Base-by-base conservation (phyloP, 1,284 basidiomycete genomes). In the Ustilago bromivora region DNA sequence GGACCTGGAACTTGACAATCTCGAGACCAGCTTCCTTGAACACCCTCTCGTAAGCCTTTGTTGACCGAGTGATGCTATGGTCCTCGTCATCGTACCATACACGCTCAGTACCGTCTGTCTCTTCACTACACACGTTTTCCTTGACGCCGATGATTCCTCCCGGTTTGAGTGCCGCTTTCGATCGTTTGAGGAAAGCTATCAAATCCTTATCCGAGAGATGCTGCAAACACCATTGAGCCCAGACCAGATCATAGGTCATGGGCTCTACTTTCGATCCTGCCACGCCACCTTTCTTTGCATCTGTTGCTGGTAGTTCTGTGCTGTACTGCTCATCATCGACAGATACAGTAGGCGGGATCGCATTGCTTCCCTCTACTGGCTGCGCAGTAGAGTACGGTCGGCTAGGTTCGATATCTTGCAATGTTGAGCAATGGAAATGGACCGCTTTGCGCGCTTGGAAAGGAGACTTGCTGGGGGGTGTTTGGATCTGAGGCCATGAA, bases 31-130 rank as follows among this genome's bases (percentile, higher is more conserved):
- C 84, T 40, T 84, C 69, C 17, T 46, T 36, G 55, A 84, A 86
- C 34, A 86, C 78, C 17, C 84, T 73, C 66, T 84, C 83, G 69
- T 82, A 86, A 0, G 83, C 80, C 35, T 81, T 72, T 19, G 70
- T 77, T 6, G 84, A 85, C 13, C 81, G 68, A 0, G 84, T 86
- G 61, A 86, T 84, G 40, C 81, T 82, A 70, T 81, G 77, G 56
- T 86, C 84, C 58, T 85, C 83, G 53, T 84, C 80, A 56, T 86
- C 84, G 76, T 81, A 86, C 77, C 84, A 82, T 4, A 80, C 79
- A 10, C 77, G 60, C 53, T 86, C 84, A 28, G 58, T 67, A 23
- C 84, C 84, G 54, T 84, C 83, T n/a, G 66, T 74, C 10, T 71
- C 66, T 46, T 85, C 84, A 15, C 52, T 62, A 66, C 83, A 84